Base-by-base conservation (phyloP, 495 filamentous ascomycete genomes). In the Entonaema liquescens region DNA sequence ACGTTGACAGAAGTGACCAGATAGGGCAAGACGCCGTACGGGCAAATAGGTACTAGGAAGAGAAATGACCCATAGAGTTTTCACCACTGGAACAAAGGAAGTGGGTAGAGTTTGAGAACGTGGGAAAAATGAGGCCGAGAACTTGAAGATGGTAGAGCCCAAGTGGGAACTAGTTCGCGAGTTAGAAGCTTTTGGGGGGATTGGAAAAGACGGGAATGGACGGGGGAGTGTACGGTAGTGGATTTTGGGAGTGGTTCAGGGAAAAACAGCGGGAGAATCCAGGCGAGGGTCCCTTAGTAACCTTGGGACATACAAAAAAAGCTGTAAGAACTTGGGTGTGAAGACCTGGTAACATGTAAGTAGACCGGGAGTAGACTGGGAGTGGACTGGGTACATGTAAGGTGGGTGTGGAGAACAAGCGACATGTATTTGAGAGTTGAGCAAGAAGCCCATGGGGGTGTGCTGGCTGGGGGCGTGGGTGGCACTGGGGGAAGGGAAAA, bases 111-210 rank as follows among this genome's bases (percentile, higher is more conserved):
- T 59, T 54, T 67, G 69, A 59, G 49, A 65, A 23, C 28, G 53
- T 33, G 69, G 69, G 61, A 68, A 65, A 59, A 73, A 73, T 73
- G 70, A 73, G 70, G 70, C 70, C 70, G 70, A 73, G 70, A 73
- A 73, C 56, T 49, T 65, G 61, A 70, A 61, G 47, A 62, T 70
- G 56, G 55, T 49, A 61, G 67, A 70, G 36, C 56, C 67, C 54
- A 72, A 67, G 69, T 72, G 59, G 69, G 64, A 72, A 68, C 59
- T 67, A 59, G 68, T 57, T 67, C 68, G 63, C 68, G 58, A 63
- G 50, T 65, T 59, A 38, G 58, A 38, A 59, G 17, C 6, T 36
- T 49, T 28, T 33, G 66, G 52, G 36, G 50, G 42, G 62, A 56
- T 26, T 42, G 38, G 54, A 50, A 56, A 56, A 54, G 58, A 68